A percentile compares a stretch with the other conserved stretches of the same genome.
Conservation (phyloP, 2,329 filamentous ascomycete genomes). For the Apiospora marii region DNA sequence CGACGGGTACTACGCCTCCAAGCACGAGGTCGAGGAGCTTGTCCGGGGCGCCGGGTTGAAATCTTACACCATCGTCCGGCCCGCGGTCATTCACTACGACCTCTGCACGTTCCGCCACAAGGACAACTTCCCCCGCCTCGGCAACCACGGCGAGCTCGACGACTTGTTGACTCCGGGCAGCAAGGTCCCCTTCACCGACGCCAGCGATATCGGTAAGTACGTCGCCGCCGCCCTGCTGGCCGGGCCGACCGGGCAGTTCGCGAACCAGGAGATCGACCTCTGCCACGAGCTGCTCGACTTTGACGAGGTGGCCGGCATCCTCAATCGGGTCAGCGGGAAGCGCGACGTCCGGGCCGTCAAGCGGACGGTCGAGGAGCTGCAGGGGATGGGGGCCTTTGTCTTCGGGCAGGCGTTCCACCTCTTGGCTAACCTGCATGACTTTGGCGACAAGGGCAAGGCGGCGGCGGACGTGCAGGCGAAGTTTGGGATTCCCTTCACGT, state of each 20-base stretch:
- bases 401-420: constrained; percentile 39
- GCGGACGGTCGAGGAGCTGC: constrained; percentile 34
- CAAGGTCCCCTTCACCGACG: constrained; percentile 40
- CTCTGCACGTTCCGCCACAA: constrained; percentile 35
- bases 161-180: constrained; percentile 34
- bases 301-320: constrained; percentile 40
- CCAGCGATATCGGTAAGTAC: constrained; percentile 43
- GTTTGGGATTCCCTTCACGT: constrained; percentile 42
- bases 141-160: constrained; percentile 39
- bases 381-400: constrained; percentile 30
- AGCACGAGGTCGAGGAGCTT: constrained; percentile 45
- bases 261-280: constrained; percentile 42
- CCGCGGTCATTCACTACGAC: constrained; percentile 40
- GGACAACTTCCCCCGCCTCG: constrained; percentile 41
- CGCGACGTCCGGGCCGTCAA: constrained; percentile 34
- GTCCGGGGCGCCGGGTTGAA: constrained; percentile 40
- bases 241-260: constrained; percentile 37
- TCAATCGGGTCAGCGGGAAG: constrained; percentile 40
- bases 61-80: constrained; percentile 45
- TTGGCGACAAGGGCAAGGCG: constrained; percentile 25
- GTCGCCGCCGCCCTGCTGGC: constrained; percentile 43
- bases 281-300: constrained; percentile 39
- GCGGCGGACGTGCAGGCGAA: constrained; percentile 33
- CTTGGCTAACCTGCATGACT: constrained; percentile 38
- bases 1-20: constrained; percentile 46